Base-by-base conservation (phyloP, 352 stramenopile species). In the Phytophthora vignae region DNA sequence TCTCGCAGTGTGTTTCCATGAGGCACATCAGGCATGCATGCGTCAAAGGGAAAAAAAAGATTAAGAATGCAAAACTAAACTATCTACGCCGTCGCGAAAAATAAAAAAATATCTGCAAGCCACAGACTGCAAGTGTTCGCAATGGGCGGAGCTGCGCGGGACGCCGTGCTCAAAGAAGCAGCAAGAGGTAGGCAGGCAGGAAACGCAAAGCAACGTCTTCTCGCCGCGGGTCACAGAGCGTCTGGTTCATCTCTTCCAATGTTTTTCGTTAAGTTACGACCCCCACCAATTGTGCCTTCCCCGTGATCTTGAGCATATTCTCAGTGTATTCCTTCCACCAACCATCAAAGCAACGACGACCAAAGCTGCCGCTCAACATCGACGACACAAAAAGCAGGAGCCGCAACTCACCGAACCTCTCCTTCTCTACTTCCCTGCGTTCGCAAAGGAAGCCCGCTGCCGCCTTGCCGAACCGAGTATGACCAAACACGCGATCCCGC, bases 231-330 rank as follows among this genome's bases (percentile, higher is more conserved):
- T 59, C 60, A 48, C 40, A 73, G 63, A 78, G 66, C 63, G 59
- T 85, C 68, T 67, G 73, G 74, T 82, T 84, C 77, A 83, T 83
- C 76, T 85, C 77, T 79, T 81, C 73, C 78, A 73, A 79, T 84
- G 77, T 84, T 83, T 75, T 83, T 83, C 75, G 78, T 83, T 85
- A 79, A 85, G 74, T 75, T 82, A 77, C 63, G 68, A 73, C 67
- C 72, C 71, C 77, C 76, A 82, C 73, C 71, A 74, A 69, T 73
- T 72, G 74, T 78, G 74, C 73, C 65, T 76, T 74, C 60, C 62
- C 62, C 69, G 60, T 78, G 56, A 61, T 72, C 66, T 78, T 72
- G 74, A 77, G 68, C 64, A 62, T 53, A 44, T 61, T 69, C 60
- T 60, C 73, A 66, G 60, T 69, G 60, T 71, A 61, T 71, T 69